These are phyloP conservation scores for Austroboletus novae-zelandiae DNA, from an alignment of 1,284 basidiomycete species.

Conservation along the genomic window DNA sequence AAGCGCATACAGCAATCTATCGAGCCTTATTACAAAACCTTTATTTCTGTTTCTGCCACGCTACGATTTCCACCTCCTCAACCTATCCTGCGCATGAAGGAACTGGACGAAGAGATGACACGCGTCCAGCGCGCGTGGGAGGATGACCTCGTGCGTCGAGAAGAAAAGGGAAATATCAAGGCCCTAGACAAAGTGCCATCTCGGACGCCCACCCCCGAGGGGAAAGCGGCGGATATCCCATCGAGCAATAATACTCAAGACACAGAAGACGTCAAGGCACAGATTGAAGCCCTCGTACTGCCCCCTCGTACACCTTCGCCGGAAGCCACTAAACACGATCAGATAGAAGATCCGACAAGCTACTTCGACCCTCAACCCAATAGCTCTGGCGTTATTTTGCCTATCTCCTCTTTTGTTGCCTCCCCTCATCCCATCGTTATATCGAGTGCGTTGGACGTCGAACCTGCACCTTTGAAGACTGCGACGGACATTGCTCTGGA, in stretches of 20 bases:
- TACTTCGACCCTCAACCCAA: constrained; percentile 44
- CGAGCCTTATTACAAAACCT: constrained; percentile 78
- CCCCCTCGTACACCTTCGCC: constrained; percentile 47
- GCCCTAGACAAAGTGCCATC: constrained; percentile 22
- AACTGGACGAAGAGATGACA: constrained; percentile 74
- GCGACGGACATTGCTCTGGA: constrained; percentile 63
- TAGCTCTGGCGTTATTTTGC: constrained; percentile 23
- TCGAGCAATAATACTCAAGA: constrained; percentile 18
- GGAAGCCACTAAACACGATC: constrained; percentile 20
- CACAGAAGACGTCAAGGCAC: constrained; percentile 59
- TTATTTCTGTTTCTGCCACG: constrained; percentile 89
- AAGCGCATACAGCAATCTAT: constrained; percentile 75
- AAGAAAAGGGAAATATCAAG: constrained; percentile 60
- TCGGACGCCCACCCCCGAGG: constrained; percentile 30
- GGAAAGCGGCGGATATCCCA: constrained; percentile 11
- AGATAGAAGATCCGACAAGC: constrained; percentile 30
- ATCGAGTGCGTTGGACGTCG: constrained; percentile 34
- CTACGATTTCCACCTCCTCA: constrained; percentile 88
- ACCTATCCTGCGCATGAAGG: constrained; percentile 83
- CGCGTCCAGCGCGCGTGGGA: constrained; percentile 74
- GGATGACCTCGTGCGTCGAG: constrained; percentile 76
- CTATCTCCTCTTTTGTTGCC: constrained; percentile 22
- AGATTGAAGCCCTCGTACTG: constrained; percentile 65
- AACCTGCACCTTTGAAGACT: constrained; percentile 48
- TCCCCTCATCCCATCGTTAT: constrained; percentile 27